These are phyloP conservation scores for Pleodorina starrii DNA, from an alignment of 139 green algal genomes.

Conservation along the genomic window DNA sequence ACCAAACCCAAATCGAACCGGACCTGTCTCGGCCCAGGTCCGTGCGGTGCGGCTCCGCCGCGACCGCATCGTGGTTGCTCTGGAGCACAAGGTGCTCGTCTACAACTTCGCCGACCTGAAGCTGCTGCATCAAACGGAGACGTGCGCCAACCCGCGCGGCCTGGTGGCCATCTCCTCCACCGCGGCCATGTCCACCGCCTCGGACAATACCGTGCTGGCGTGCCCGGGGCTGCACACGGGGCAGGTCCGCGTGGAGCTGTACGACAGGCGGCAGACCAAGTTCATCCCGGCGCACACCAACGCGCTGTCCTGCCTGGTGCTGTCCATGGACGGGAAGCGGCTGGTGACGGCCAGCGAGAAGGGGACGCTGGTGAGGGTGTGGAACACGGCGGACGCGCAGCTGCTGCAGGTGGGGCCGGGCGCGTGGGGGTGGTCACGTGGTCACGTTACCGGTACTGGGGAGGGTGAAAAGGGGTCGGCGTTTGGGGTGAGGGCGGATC, in stretches of 20 bases:
- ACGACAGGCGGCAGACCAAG: conserved; percentile 90
- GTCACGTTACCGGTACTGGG: too few relatives aligned
- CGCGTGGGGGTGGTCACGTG: too few relatives aligned
- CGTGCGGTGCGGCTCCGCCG: conserved; percentile 88
- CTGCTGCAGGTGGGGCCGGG: conserved; percentile 82
- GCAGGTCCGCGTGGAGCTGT: conserved; percentile 95
- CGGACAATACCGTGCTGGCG: conserved; percentile 90
- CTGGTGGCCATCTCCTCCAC: conserved; percentile 89
- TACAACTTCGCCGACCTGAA: conserved; percentile 97
- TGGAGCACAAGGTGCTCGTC: conserved; percentile 93
- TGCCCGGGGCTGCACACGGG: conserved; percentile 94
- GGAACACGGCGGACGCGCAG: conserved; percentile 86
- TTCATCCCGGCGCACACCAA: conserved; percentile 94
- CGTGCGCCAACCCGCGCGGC: conserved; percentile 86
- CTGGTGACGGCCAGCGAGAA: conserved; percentile 93
- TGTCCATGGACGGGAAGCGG: conserved; percentile 83
- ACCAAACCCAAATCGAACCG: too few relatives aligned
- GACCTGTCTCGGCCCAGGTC: conserved; percentile 72
- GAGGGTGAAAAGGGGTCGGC: too few relatives aligned
- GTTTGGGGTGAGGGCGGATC: background rate
- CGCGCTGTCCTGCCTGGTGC: conserved; percentile 81
- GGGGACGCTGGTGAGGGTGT: conserved; percentile 94
- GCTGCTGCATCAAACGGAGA: conserved; percentile 95
- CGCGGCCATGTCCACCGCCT: conserved; percentile 76
- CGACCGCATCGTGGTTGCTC: conserved; percentile 93